Conservation (phyloP, 208 protist genomes). For the Trypanosomatidae sp. region DNA sequence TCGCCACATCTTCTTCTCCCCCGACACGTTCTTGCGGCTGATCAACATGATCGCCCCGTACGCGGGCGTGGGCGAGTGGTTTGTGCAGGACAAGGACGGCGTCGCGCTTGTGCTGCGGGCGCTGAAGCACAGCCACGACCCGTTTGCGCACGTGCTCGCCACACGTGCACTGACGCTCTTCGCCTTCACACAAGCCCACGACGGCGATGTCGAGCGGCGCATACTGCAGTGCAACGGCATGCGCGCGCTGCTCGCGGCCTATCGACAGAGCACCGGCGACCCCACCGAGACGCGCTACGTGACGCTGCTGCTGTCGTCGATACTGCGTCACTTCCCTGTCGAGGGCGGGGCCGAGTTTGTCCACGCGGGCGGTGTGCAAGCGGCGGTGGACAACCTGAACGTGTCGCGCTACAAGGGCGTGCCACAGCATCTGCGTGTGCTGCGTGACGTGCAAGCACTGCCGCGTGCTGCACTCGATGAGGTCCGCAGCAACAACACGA, state of each 20-base stretch:
- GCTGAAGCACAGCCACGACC: slow-evolving; percentile 47
- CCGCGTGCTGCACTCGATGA: slow-evolving; percentile 12
- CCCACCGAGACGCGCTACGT: slow-evolving; percentile 78
- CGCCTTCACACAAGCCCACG: slow-evolving; percentile 63
- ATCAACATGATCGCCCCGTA: slow-evolving; percentile 69
- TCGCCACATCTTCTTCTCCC: slow-evolving; percentile 81
- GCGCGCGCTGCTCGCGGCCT: slow-evolving; percentile 55
- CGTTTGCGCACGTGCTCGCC: slow-evolving; percentile 59
- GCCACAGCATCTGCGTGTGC: slow-evolving; percentile 76
- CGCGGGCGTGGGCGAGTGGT: slow-evolving; percentile 50
- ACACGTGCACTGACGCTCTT: slow-evolving; percentile 68
- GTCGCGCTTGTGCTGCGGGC: slow-evolving; percentile 65
- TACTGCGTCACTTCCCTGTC: slow-evolving; percentile 73
- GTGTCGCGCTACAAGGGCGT: slow-evolving; percentile 79
- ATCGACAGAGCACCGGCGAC: slow-evolving; percentile 73
- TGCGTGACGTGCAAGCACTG: slow-evolving; percentile 58
- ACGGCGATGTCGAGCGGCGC: slow-evolving; percentile 60
- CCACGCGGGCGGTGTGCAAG: slow-evolving; percentile 58
- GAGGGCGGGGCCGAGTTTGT: slow-evolving; percentile 70
- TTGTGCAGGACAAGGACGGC: slow-evolving; percentile 55
- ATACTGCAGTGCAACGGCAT: slow-evolving; percentile 65
- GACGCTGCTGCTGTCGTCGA: slow-evolving; percentile 72
- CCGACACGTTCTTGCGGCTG: slow-evolving; percentile 74
- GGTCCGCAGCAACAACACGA: no score
- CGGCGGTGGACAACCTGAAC: slow-evolving; percentile 68